Percentiles rank a stretch among this genome's conserved stretches.
Evolutionary conservation across 2,329 filamentous ascomycete genomes (phyloP).

Genomic region (Epicoccum sorghinum): DNA sequence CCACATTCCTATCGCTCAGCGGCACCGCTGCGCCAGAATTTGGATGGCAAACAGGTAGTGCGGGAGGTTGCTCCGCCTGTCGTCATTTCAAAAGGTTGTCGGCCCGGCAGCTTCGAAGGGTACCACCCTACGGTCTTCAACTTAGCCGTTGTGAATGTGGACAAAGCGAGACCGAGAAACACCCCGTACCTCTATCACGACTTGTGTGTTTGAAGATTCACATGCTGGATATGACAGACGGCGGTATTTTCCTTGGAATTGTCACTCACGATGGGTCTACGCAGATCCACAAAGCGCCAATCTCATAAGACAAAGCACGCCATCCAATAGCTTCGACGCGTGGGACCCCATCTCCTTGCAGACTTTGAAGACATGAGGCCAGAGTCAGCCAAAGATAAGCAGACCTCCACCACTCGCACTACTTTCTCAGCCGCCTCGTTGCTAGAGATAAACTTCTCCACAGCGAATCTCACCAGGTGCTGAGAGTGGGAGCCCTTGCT

Average conservation of each 20-base stretch:
- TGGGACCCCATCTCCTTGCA: conserved; percentile 23
- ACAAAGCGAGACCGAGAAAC: conserved; percentile 8
- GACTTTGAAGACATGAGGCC: conserved; percentile 12
- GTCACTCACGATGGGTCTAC: conserved; percentile 13
- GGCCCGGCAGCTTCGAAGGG: conserved; percentile 14
- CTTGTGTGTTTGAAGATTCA: conserved; percentile 5
- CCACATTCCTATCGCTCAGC: conserved; percentile 25
- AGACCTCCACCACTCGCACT: conserved; percentile 23
- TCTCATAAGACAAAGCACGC: conserved; percentile 19
- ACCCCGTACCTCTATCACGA: conserved; percentile 3
- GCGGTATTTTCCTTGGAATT: conserved; percentile 15
- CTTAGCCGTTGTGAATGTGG: conserved; percentile 1
- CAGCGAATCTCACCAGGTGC: conserved; percentile 4
- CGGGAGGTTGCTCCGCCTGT: conserved; percentile 16
- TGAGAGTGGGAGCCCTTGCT: conserved; percentile 20
- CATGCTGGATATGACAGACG: neutral
- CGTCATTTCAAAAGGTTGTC: conserved; percentile 12
- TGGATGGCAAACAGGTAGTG: conserved; percentile 23
- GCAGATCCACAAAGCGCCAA: conserved; percentile 23
- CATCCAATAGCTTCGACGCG: conserved; percentile 15
- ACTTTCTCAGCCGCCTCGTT: conserved; percentile 7
- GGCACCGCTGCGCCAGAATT: conserved; percentile 16
- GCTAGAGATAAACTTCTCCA: conserved; percentile 9
- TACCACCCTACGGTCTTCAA: neutral
- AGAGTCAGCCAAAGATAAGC: conserved; percentile 24